phyloP scores from a whole-genome alignment of 2,329 filamentous ascomycete species.

The Gaeumannomyces tritici region DNA sequence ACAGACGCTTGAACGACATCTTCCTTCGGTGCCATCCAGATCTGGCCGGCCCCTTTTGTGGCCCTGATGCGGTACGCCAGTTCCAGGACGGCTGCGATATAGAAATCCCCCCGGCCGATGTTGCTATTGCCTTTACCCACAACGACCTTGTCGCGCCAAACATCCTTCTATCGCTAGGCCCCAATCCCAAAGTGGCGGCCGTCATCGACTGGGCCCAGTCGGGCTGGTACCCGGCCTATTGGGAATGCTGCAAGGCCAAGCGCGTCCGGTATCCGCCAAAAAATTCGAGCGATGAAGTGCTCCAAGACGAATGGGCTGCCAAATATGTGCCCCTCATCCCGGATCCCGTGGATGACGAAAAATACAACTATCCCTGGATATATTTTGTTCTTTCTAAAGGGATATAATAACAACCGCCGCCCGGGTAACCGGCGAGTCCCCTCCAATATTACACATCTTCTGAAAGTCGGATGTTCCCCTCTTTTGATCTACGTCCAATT shows the following conservation, averaged over 20 bases:
- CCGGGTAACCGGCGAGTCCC: too few relatives aligned
- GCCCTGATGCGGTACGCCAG: slow-evolving; percentile 5
- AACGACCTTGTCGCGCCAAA: slow-evolving; percentile 21
- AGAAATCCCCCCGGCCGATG: slow-evolving; percentile 12
- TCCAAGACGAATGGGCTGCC: background rate
- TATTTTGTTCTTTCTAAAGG: background rate
- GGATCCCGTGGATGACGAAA: too few relatives aligned
- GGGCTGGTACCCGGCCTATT: slow-evolving; percentile 24
- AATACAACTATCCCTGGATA: background rate
- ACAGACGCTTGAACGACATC: slow-evolving; percentile 14
- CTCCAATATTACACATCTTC: too few relatives aligned
- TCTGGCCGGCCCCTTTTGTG: slow-evolving; percentile 10
- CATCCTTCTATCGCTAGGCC: slow-evolving; percentile 18
- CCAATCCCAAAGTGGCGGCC: slow-evolving; percentile 13
- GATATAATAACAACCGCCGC: background rate
- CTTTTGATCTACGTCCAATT: too few relatives aligned
- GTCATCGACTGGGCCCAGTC: slow-evolving; percentile 24
- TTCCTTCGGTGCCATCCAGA: slow-evolving; percentile 16
- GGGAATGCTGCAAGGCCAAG: slow-evolving; percentile 20
- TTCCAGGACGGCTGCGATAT: slow-evolving; percentile 13
- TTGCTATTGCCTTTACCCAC: slow-evolving; percentile 21
- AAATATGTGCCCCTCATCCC: background rate
- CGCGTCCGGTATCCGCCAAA: background rate
- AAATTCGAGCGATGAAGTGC: background rate
- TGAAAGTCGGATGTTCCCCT: too few relatives aligned